Evolutionary conservation across 257 asterid genomes (phyloP).

Genomic region (Vinca minor): DNA sequence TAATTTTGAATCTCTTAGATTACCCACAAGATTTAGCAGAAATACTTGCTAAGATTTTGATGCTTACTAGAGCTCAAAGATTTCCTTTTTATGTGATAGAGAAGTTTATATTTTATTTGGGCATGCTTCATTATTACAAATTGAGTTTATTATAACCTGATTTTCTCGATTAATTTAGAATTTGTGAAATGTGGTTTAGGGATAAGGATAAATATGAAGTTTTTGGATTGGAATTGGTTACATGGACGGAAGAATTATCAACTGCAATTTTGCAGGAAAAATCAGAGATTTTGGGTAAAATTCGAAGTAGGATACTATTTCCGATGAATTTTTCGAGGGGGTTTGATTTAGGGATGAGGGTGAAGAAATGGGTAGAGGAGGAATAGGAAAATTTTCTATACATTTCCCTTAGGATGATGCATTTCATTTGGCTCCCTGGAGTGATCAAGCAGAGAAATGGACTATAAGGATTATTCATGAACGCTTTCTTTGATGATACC

Average conservation of each 20-base stretch:
- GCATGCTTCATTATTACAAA: conserved; percentile 58
- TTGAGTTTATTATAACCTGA: conserved; percentile 54
- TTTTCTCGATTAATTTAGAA: conserved; percentile 65
- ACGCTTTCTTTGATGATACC: conserved; percentile 60
- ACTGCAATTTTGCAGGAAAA: conserved; percentile 42
- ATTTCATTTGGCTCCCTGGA: conserved; percentile 58
- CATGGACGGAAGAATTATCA: conserved; percentile 64
- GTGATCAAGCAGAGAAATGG: conserved; percentile 90
- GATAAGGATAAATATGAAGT: conserved; percentile 38
- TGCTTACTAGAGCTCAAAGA: conserved; percentile 54
- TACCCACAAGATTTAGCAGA: conserved; percentile 45
- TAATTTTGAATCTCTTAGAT: conserved; percentile 29
- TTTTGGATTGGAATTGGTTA: conserved; percentile 69
- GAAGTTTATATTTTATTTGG: conserved; percentile 54
- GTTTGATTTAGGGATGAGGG: conserved; percentile 63
- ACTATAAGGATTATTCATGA: conserved; percentile 71
- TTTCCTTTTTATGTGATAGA: conserved; percentile 62
- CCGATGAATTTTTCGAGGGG: conserved; percentile 69
- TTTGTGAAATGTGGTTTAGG: conserved; percentile 57
- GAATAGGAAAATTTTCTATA: conserved; percentile 66
- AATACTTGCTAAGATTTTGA: conserved; percentile 56
- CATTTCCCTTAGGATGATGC: conserved; percentile 84
- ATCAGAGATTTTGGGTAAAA: conserved; percentile 18
- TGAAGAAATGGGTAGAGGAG: conserved; percentile 55
- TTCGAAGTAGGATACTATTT: conserved; percentile 30